Conservation (phyloP, 1,284 basidiomycete species). For the Apiotrichum sp. region DNA sequence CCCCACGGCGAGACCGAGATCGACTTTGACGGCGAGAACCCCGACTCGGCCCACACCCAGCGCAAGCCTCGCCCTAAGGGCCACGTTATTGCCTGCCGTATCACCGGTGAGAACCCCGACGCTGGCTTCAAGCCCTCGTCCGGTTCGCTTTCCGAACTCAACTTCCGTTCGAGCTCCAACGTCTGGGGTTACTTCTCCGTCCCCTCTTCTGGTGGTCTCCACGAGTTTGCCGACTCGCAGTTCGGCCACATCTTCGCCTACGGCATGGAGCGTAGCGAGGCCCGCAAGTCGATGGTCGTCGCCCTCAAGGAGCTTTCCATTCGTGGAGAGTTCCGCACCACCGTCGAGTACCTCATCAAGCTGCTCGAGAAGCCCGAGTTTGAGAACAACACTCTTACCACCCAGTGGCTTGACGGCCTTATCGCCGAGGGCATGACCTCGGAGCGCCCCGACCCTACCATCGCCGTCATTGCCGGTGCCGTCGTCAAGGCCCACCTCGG, state of each 20-base stretch:
- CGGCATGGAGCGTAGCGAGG: conserved; percentile 91
- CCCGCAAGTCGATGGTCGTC: conserved; percentile 98
- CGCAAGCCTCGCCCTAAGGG: conserved; percentile 95
- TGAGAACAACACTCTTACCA: conserved; percentile 95
- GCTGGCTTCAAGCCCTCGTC: conserved; percentile 99
- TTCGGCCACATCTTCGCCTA: conserved; percentile 99
- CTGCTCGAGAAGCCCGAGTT: conserved; percentile 95
- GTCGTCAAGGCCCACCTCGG: conserved; percentile 91
- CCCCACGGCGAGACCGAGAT: conserved; percentile 83
- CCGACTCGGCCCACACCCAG: conserved; percentile 78
- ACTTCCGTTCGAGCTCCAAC: conserved; percentile 98
- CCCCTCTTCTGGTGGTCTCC: conserved; percentile 86
- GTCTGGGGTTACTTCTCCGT: conserved; percentile 99
- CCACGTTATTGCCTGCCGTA: conserved; percentile 97
- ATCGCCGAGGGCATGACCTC: conserved; percentile 93
- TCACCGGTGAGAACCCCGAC: conserved; percentile 99
- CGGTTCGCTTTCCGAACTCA: conserved; percentile 93
- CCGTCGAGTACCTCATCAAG: conserved; percentile 98
- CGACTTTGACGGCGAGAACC: conserved; percentile 91
- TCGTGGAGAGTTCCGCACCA: conserved; percentile 97
- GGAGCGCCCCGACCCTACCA: conserved; percentile 83
- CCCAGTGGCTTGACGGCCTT: conserved; percentile 95
- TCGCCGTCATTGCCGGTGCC: conserved; percentile 96
- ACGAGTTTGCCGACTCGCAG: conserved; percentile 97
- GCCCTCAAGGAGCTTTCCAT: conserved; percentile 98